Percentiles rank a stretch among this genome's conserved stretches.
Evolutionary conservation across 192 early-diverging fungal genomes (phyloP).

Genomic region (Coemansia sp.): DNA sequence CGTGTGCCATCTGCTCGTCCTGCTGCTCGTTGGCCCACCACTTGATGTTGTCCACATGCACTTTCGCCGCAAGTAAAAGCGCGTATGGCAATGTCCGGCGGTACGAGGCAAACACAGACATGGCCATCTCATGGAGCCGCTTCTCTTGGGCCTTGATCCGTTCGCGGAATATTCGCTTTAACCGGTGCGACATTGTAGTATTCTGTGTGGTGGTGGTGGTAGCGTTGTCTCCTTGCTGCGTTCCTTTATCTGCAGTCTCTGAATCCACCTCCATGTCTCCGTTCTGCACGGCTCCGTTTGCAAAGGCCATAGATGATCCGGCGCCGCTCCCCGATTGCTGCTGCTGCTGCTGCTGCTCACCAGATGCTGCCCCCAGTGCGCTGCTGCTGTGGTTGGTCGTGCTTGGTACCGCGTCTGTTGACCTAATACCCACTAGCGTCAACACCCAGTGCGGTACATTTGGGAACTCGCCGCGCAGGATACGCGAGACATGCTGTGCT

Average conservation of each 20-base stretch:
- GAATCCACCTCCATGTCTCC: conserved; percentile 20
- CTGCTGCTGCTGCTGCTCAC: background rate
- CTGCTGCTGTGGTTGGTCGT: background rate
- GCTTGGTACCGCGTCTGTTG: background rate
- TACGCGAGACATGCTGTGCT: conserved; percentile 48
- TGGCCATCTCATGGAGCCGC: conserved; percentile 34
- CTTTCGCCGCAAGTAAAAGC: conserved; percentile 44
- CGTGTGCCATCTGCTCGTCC: conserved; percentile 33
- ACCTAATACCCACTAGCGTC: conserved; percentile 30
- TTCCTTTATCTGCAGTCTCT: background rate
- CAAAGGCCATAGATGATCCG: background rate
- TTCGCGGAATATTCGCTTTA: conserved; percentile 40
- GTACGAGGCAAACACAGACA: conserved; percentile 48
- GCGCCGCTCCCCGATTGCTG: background rate
- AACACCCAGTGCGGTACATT: conserved; percentile 46
- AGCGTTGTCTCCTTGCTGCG: background rate
- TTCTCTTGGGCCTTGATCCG: conserved; percentile 40
- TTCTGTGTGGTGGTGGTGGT: background rate
- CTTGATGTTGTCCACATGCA: conserved; percentile 53
- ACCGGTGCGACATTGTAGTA: conserved; percentile 11
- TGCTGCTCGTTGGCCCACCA: conserved; percentile 38
- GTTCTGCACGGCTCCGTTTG: background rate
- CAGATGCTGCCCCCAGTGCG: background rate
- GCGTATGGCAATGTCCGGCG: conserved; percentile 52
- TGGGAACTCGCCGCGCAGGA: conserved; percentile 46